Evolutionary conservation across 2,329 filamentous ascomycete species (phyloP).

Genomic region (Leptographium procerum): DNA sequence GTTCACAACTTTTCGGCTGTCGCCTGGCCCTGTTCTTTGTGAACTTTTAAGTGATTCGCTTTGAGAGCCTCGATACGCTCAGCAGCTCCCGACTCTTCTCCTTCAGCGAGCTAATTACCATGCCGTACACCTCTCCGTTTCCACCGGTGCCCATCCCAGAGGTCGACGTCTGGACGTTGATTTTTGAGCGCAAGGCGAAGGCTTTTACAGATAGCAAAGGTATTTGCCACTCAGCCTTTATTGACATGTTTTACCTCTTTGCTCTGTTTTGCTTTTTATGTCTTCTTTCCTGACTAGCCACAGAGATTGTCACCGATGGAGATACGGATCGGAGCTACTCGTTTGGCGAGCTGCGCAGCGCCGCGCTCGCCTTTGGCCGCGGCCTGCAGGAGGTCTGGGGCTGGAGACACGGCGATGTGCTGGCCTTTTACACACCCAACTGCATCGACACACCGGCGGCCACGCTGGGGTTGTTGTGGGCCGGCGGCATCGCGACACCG

Average conservation of each 20-base stretch:
- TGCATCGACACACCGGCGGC: constrained; percentile 69
- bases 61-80: not conserved
- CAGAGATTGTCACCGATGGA: constrained; percentile 69
- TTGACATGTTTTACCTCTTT: not conserved
- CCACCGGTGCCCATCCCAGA: constrained; percentile 57
- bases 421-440: constrained; percentile 77
- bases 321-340: constrained; percentile 60
- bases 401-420: constrained; percentile 74
- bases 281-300: not conserved
- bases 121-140: constrained; percentile 62
- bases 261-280: not conserved
- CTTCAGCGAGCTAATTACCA: constrained; percentile 29
- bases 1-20: too few species aligned
- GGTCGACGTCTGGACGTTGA: constrained; percentile 65
- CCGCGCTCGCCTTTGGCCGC: constrained; percentile 65
- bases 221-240: constrained; percentile 20
- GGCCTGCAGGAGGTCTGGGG: constrained; percentile 63
- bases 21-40: not conserved
- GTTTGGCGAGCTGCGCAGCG: constrained; percentile 52
- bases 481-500: constrained; percentile 70
- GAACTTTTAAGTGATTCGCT: not conserved
- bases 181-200: constrained; percentile 60
- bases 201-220: constrained; percentile 63
- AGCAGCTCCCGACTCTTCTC: not conserved
- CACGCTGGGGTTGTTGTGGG: constrained; percentile 72